phyloP scores from a whole-genome alignment of 2,329 filamentous ascomycete species.

The Cladophialophora psammophila region DNA sequence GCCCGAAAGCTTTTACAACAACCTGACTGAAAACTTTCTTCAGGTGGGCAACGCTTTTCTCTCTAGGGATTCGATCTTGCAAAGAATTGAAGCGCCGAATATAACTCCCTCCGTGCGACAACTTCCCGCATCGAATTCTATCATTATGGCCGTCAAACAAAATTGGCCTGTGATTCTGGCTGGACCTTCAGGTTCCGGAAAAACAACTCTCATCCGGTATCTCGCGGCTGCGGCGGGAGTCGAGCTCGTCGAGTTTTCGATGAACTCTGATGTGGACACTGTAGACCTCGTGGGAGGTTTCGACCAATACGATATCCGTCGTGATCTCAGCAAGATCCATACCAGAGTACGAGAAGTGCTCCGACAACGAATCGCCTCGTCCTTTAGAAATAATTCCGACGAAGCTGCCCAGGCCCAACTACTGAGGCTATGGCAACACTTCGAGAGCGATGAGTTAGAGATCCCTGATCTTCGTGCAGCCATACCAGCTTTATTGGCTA shows the following conservation, averaged over 20 bases:
- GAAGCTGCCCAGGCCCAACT: background rate
- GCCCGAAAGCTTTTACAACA: slow-evolving; percentile 70
- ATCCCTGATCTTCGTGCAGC: slow-evolving; percentile 8
- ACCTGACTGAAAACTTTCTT: slow-evolving; percentile 68
- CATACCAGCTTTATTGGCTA: background rate
- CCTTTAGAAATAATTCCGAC: background rate
- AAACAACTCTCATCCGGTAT: slow-evolving; percentile 79
- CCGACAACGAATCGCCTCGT: slow-evolving; percentile 47
- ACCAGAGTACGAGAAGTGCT: slow-evolving; percentile 62
- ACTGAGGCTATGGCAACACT: slow-evolving; percentile 18
- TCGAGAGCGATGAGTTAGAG: slow-evolving; percentile 12
- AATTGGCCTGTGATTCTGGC: slow-evolving; percentile 89
- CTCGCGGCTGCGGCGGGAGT: slow-evolving; percentile 81
- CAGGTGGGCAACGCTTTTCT: slow-evolving; percentile 83
- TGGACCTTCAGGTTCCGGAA: slow-evolving; percentile 84
- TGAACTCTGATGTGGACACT: slow-evolving; percentile 95
- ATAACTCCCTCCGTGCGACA: slow-evolving; percentile 49
- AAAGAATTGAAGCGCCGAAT: slow-evolving; percentile 43
- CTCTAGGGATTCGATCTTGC: slow-evolving; percentile 60
- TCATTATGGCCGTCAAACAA: slow-evolving; percentile 85
- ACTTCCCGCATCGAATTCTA: slow-evolving; percentile 79
- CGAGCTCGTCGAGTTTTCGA: slow-evolving; percentile 78
- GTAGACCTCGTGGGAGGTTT: slow-evolving; percentile 98
- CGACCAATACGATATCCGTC: slow-evolving; percentile 85
- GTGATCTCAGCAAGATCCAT: slow-evolving; percentile 71